A percentile compares a stretch with the other conserved stretches of the same genome.
phyloP scores from a whole-genome alignment of 2,329 filamentous ascomycete genomes.

The Aspergillus sp. region DNA sequence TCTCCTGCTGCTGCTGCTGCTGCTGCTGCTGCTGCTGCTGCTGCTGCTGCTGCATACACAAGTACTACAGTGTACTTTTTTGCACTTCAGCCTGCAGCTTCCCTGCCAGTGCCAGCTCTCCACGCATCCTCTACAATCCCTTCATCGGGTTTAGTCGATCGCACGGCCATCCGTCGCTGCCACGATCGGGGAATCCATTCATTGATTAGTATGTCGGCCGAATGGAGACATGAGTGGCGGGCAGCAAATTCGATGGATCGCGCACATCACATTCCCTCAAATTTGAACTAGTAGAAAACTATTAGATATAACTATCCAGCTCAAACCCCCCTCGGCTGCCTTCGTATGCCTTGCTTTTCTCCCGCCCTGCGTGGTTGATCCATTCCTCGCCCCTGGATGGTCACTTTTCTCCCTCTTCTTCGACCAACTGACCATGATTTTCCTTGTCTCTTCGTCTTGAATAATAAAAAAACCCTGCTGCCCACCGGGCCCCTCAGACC shows the following conservation, averaged over 20 bases:
- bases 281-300: neutral
- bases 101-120: neutral
- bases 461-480: neutral
- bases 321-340: neutral
- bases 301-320: neutral
- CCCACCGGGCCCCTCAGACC: neutral
- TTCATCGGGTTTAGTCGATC: neutral
- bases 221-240: neutral
- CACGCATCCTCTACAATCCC: neutral
- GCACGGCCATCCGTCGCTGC: too few relatives aligned
- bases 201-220: neutral
- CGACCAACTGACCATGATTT: neutral
- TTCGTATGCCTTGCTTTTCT: neutral
- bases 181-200: neutral
- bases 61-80: too few relatives aligned
- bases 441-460: neutral
- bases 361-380: neutral
- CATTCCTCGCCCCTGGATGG: neutral
- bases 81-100: too few relatives aligned
- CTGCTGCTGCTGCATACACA: neutral
- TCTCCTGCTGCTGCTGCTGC: neutral
- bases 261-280: neutral
- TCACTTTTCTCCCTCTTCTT: neutral
- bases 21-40: neutral
- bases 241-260: neutral